Percentiles rank a stretch among this genome's conserved stretches.
Conservation (phyloP, 2,329 filamentous ascomycete species). For the Sporothrix variecibatus region DNA sequence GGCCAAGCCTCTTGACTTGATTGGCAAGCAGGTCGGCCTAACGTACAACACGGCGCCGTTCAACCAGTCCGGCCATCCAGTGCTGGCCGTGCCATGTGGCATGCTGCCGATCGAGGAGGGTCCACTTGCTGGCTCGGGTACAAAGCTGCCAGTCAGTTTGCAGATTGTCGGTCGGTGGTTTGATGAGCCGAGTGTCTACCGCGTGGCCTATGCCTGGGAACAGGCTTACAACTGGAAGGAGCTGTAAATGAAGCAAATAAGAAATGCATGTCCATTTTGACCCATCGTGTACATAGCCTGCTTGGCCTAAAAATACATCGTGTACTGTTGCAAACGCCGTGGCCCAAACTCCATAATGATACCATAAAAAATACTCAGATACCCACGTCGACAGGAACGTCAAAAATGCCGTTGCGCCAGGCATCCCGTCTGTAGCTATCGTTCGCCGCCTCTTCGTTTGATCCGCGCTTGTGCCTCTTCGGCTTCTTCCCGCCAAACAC, state of each 20-base stretch:
- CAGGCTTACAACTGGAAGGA: slow-evolving; percentile 28
- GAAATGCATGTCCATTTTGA: neutral
- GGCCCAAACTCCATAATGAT: neutral
- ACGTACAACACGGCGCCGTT: slow-evolving; percentile 27
- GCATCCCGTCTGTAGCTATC: slow-evolving; percentile 55
- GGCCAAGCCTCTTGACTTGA: slow-evolving; percentile 27
- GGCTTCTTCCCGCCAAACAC: slow-evolving; percentile 85
- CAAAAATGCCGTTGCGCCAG: slow-evolving; percentile 87
- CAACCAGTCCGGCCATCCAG: slow-evolving; percentile 27
- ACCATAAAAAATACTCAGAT: neutral
- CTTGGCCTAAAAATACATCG: neutral
- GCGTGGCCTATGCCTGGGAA: slow-evolving; percentile 27
- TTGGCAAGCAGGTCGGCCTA: slow-evolving; percentile 22
- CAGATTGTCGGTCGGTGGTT: slow-evolving; percentile 14
- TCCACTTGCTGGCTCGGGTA: slow-evolving; percentile 3
- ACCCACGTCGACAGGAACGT: slow-evolving; percentile 41
- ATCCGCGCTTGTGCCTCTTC: slow-evolving; percentile 69
- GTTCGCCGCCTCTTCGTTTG: slow-evolving; percentile 51
- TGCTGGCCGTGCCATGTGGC: slow-evolving; percentile 25
- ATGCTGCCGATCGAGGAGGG: slow-evolving; percentile 20
- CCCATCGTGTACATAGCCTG: neutral
- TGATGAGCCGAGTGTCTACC: neutral
- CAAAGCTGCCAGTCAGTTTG: slow-evolving; percentile 12
- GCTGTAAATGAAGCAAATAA: slow-evolving; percentile 3
- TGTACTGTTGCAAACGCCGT: neutral